These are phyloP conservation scores for Mycosphaerella sp. DNA, from an alignment of 2,329 filamentous ascomycete species.

Conservation along the genomic window DNA sequence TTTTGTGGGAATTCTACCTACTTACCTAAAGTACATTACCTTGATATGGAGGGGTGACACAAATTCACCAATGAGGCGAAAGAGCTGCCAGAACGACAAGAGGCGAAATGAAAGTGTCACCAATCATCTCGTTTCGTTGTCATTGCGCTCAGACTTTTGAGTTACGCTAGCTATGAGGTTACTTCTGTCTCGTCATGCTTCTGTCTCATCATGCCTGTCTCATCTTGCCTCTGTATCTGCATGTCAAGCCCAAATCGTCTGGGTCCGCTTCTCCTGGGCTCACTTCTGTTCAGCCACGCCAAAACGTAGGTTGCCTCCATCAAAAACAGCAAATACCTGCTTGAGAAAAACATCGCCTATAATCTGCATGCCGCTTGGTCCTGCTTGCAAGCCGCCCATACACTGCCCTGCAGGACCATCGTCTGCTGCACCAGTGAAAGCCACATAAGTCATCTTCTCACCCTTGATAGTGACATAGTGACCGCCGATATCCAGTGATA, in stretches of 20 bases:
- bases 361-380: constrained; percentile 51
- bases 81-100: too few relatives aligned
- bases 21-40: too few relatives aligned
- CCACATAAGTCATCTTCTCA: constrained; percentile 48
- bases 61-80: too few relatives aligned
- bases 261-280: background rate
- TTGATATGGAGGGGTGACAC: too few relatives aligned
- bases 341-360: constrained; percentile 58
- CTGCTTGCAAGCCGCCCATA: constrained; percentile 60
- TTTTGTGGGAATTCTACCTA: too few relatives aligned
- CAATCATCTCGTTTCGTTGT: too few relatives aligned
- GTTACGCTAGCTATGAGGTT: too few relatives aligned
- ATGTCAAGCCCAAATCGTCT: background rate
- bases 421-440: constrained; percentile 32
- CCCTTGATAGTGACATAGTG: constrained; percentile 37
- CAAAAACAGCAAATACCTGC: constrained; percentile 56
- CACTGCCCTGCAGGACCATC: constrained; percentile 43
- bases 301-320: constrained; percentile 48
- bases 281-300: constrained; percentile 45
- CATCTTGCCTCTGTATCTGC: background rate
- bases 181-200: background rate
- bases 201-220: background rate
- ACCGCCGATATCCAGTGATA: constrained; percentile 51
- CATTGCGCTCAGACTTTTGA: too few relatives aligned
- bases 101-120: too few relatives aligned